Percentiles rank a stretch among this genome's conserved stretches.
phyloP scores from a whole-genome alignment of 75 land plant genomes.

The Sequoiadendron giganteum region DNA sequence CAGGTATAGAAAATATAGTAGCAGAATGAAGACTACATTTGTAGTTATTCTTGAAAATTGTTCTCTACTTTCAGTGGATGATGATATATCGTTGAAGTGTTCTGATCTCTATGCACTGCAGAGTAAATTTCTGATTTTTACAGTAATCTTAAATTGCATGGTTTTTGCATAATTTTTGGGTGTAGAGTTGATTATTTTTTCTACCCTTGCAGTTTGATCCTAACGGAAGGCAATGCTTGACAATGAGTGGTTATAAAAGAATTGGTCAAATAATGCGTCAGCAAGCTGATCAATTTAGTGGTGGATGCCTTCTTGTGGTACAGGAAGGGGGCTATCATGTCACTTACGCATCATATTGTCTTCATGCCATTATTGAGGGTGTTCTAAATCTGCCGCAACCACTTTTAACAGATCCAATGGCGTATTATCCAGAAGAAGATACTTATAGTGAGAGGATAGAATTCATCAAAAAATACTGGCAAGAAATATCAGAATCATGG shows the following conservation, averaged over 20 bases:
- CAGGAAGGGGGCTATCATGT: conserved; percentile 95
- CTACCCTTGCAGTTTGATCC: conserved; percentile 77
- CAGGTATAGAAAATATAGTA: background rate
- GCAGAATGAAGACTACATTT: background rate
- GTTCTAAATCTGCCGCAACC: conserved; percentile 58
- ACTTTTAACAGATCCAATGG: conserved; percentile 74
- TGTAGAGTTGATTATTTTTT: background rate
- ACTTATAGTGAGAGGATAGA: conserved; percentile 38
- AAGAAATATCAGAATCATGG: background rate
- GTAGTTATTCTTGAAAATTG: background rate
- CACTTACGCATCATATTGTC: conserved; percentile 88
- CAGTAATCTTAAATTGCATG: background rate
- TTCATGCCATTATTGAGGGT: conserved; percentile 92
- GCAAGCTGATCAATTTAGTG: conserved; percentile 44
- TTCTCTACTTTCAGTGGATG: background rate
- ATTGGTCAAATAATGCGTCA: conserved; percentile 50
- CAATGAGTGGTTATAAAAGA: conserved; percentile 76
- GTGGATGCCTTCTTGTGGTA: conserved; percentile 78
- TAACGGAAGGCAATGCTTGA: conserved; percentile 93
- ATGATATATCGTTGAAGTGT: background rate
- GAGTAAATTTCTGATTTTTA: background rate
- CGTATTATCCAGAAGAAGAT: conserved; percentile 80
- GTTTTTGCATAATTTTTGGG: background rate
- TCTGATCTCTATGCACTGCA: background rate
- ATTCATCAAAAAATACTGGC: conserved; percentile 38